Conservation (phyloP, 257 asterid genomes). For the Nicotiana undulata region DNA sequence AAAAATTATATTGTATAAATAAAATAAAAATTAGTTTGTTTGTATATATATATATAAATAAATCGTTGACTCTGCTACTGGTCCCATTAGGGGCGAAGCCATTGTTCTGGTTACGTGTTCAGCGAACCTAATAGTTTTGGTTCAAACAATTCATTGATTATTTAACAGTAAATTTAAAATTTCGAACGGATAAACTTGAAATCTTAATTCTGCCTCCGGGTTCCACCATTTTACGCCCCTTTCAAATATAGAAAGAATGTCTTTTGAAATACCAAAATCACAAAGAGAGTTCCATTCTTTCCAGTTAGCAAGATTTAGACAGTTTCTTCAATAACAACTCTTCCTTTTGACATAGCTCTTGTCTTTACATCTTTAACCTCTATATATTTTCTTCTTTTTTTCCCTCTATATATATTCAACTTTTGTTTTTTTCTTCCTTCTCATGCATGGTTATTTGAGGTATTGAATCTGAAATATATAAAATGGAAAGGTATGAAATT, state of each 20-base stretch:
- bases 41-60: too few relatives aligned
- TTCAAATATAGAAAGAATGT: background rate
- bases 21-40: too few relatives aligned
- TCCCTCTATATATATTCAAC: background rate
- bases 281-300: background rate
- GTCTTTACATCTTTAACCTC: background rate
- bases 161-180: too few relatives aligned
- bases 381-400: too few relatives aligned
- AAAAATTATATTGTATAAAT: background rate
- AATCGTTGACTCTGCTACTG: background rate
- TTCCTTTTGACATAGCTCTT: background rate
- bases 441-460: background rate
- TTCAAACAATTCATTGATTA: too few relatives aligned
- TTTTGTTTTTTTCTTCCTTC: background rate
- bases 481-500: constrained; percentile 11
- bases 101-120: too few relatives aligned
- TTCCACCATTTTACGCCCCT: background rate
- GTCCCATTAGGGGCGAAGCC: too few relatives aligned
- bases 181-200: too few relatives aligned
- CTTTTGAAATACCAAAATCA: background rate
- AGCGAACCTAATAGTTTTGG: too few relatives aligned
- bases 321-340: background rate
- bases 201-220: too few relatives aligned
- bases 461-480: background rate
- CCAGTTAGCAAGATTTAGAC: background rate